These are phyloP conservation scores for Erythrobasidium hasegawianum DNA, from an alignment of 1,284 basidiomycete genomes.

Conservation along the genomic window DNA sequence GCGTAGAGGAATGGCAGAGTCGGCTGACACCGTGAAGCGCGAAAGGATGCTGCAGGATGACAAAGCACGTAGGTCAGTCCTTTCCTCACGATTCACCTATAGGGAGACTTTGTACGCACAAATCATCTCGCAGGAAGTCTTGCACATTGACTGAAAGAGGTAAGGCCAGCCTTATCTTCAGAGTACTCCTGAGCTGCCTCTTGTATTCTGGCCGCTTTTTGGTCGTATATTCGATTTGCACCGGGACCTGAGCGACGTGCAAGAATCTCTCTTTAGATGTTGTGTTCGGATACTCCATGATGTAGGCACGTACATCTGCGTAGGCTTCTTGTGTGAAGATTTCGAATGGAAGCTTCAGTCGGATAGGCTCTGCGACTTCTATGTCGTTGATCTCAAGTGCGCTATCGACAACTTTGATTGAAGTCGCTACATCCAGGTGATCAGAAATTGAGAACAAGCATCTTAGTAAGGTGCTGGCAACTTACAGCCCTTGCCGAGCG, in stretches of 20 bases:
- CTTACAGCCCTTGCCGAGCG: no score
- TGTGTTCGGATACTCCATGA: no score
- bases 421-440: not conserved
- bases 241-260: slow-evolving; percentile 59
- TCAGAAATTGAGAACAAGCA: no score
- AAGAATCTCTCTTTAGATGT: no score
- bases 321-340: slow-evolving; percentile 4
- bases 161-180: slow-evolving; percentile 60
- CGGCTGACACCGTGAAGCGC: slow-evolving; percentile 29
- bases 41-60: slow-evolving; percentile 31
- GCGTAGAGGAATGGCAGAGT: slow-evolving; percentile 22
- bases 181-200: slow-evolving; percentile 57
- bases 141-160: slow-evolving; percentile 78
- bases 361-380: not conserved
- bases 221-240: slow-evolving; percentile 63
- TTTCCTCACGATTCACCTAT: no score
- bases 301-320: not conserved
- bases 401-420: not conserved
- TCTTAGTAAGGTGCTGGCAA: no score
- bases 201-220: slow-evolving; percentile 55
- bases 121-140: slow-evolving; percentile 72
- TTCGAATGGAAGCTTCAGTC: not conserved
- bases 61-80: no score
- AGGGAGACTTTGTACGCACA: no score
- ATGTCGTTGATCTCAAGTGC: not conserved